Base-by-base conservation (phyloP, 1,139 yeast species). In the Pichia sp. region DNA sequence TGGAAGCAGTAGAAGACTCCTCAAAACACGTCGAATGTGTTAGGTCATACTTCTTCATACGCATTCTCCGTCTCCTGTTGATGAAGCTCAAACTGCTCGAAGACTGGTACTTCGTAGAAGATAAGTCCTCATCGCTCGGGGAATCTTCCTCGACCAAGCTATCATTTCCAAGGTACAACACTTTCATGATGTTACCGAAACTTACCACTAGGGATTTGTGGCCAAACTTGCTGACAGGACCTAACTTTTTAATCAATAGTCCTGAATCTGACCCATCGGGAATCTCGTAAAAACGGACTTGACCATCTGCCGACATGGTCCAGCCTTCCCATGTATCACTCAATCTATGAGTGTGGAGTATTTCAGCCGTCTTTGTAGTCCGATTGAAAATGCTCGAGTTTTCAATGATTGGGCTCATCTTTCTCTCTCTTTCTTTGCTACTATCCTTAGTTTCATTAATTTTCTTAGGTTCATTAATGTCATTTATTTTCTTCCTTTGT, bases 201-300 rank as follows among this genome's bases (percentile, higher is more conserved):
- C 84, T 82, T 34, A 86, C 84, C 31, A 87, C 84, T 26, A 87
- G 82, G 0, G 95, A 79, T 64, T 89, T 88, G 65, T 82, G 87
- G 1, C 96, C 96, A 67, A 84, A 87, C 64, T 82, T 83, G 45
- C 76, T 77, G 48, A 79, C 76, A 1, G 82, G 82, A 0, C 84
- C 84, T 41, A 76, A 71, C 57, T 72, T 77, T 65, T 74, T 79
- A 57, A 76, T 80, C 60, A 74, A 70, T 58, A 75, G 72, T 2
- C 77, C 78, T 5, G 72, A 69, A 51, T 72, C 72, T 4, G 71
- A 65, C 8, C 73, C 71, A 47, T 75, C 75, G 1, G 93, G 93
- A 50, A 87, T 79, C 50, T 79, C 80, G 64, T 85, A 86, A 54
- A 75, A 76, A 16, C 79, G 72, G 15, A 85, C 75, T 49, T 77